phyloP scores from a whole-genome alignment of 2,329 filamentous ascomycete species.

The Phialophora expanda region DNA sequence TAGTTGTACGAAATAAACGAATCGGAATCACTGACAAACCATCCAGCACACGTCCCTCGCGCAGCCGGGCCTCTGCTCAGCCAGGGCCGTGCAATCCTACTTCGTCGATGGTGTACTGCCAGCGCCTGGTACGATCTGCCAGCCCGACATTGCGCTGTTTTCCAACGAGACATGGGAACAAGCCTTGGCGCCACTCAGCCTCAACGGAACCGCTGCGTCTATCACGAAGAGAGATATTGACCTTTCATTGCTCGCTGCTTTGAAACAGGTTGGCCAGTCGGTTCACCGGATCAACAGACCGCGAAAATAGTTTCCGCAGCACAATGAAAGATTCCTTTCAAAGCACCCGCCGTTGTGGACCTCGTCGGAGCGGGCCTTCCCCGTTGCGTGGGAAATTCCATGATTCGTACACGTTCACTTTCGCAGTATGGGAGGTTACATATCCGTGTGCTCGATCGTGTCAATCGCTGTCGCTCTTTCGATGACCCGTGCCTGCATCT shows the following conservation, averaged over 20 bases:
- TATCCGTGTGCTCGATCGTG: background rate
- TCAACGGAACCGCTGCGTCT: background rate
- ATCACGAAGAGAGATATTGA: background rate
- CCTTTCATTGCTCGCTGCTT: background rate
- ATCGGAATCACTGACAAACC: background rate
- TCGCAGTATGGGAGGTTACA: too few relatives aligned
- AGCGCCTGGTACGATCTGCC: background rate
- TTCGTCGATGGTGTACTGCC: constrained; percentile 47
- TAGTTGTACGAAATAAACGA: background rate
- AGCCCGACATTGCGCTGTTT: background rate
- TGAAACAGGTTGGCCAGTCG: background rate
- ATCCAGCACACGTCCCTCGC: constrained; percentile 37
- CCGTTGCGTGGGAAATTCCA: background rate
- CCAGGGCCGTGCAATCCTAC: constrained; percentile 42
- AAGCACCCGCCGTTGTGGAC: background rate
- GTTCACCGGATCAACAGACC: background rate
- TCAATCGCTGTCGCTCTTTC: too few relatives aligned
- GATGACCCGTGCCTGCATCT: background rate
- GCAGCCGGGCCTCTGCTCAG: constrained; percentile 44
- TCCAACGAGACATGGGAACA: background rate
- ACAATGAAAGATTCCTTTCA: background rate
- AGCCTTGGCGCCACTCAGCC: background rate
- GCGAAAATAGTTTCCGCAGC: background rate
- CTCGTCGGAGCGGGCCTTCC: background rate
- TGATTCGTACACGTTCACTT: background rate